These are phyloP conservation scores for Morella rubra DNA, from an alignment of 306 rosid species.

Conservation along the genomic window DNA sequence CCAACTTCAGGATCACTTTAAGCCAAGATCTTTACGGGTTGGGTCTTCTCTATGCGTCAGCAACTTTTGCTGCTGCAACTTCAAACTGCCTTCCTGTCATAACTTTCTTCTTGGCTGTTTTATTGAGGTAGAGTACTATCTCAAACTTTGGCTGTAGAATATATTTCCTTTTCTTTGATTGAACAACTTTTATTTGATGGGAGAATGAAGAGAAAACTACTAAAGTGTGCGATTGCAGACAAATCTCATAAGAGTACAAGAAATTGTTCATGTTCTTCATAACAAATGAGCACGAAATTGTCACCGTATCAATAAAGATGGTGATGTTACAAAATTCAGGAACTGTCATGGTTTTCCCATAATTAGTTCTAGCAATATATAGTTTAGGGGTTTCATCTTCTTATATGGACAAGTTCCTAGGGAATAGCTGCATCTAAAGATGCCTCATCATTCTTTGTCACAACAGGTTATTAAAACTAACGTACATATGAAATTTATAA, in stretches of 20 bases:
- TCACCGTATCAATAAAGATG: no score
- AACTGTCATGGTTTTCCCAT: no score
- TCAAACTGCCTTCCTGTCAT: slow-evolving; percentile 78
- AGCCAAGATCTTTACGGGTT: slow-evolving; percentile 60
- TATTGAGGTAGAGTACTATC: slow-evolving; percentile 43
- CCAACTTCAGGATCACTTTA: slow-evolving; percentile 51
- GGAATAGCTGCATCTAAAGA: no score
- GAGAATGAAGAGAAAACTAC: not conserved
- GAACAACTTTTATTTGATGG: not conserved
- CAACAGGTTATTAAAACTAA: no score
- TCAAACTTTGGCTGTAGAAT: not conserved
- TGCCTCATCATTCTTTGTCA: no score
- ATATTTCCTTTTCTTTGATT: not conserved
- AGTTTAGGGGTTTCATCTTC: no score
- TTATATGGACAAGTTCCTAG: no score
- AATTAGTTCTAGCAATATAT: no score
- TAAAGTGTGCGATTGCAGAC: not conserved
- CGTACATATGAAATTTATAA: no score
- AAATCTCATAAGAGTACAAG: not conserved
- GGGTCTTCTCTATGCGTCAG: slow-evolving; percentile 62
- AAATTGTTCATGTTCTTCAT: no score
- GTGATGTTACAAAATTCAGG: no score
- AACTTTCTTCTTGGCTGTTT: slow-evolving; percentile 73
- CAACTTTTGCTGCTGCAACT: slow-evolving; percentile 78
- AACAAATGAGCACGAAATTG: no score